Base-by-base conservation (phyloP, 2,329 filamentous ascomycete genomes). In the Juglanconis oblonga region DNA sequence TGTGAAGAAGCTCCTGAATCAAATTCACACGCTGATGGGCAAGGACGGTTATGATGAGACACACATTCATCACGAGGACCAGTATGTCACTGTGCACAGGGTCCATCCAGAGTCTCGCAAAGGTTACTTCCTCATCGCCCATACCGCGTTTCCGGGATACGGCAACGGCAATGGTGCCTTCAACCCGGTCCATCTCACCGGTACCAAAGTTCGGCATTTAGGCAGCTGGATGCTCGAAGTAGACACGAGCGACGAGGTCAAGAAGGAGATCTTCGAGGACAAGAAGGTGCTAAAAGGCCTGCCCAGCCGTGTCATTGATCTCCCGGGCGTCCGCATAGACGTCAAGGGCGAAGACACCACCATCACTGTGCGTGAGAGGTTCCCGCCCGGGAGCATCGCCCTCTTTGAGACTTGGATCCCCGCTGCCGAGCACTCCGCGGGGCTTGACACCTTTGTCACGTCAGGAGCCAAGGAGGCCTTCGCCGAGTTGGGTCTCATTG, bases 401-500 rank as follows among this genome's bases (percentile, higher is more conserved):
- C 79, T 99, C 3, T 96, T 97, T 67, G 93, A 98, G 77, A 99
- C 95, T 0, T 98, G 90, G 88, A 95, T 98, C 33, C 93, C 93
- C 4, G 87, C 87, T 31, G 90, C 90, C 2, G 92, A 97, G 70
- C 90, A 96, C 72, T 87, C 89, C 1, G 84, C 88, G 45, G 91
- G 92, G 29, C 79, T 99, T 17, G 93, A 97, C 71, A 89, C 87
- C 48, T 96, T 90, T 71, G 89, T 97, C 60, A 95, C 91, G 0
- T 89, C 88, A 33, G 92, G 91, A 36, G 92, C 88, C 0, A 87
- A 88, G 64, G 83, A 86, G 9, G 93, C 92, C 0, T 96, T 97
- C 77, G 81, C 82, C 8, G 83, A 88, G 6, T 81, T 94, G 40
- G 85, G 85, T 69, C 79, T 97, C 31, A 81, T 91, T 17, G 94